A percentile compares a stretch with the other conserved stretches of the same genome.
Conservation (phyloP, 2,329 filamentous ascomycete genomes). For the Dissoconium aciculare region DNA sequence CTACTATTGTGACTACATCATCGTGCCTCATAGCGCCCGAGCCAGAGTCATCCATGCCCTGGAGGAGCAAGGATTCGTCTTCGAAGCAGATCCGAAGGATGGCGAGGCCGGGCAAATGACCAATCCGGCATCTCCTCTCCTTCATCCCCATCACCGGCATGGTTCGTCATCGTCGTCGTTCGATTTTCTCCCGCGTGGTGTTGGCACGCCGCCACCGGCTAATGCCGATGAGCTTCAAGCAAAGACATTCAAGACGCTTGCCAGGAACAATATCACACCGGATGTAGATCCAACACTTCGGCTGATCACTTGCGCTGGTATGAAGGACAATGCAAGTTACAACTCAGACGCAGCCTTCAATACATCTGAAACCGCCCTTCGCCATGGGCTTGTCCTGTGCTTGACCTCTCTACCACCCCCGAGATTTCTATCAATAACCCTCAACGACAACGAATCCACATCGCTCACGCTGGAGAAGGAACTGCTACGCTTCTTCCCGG, state of each 20-base stretch:
- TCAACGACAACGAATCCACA: slow-evolving; percentile 58
- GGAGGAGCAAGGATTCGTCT: slow-evolving; percentile 66
- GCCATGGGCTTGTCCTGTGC: slow-evolving; percentile 34
- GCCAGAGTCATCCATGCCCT: slow-evolving; percentile 62
- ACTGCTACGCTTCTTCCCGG: slow-evolving; percentile 41
- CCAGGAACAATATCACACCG: slow-evolving; percentile 58
- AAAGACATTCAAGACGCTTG: slow-evolving; percentile 73
- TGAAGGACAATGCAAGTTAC: slow-evolving; percentile 26
- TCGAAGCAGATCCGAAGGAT: slow-evolving; percentile 46
- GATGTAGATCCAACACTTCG: slow-evolving; percentile 53
- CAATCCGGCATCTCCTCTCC: slow-evolving; percentile 41
- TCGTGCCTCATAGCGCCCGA: slow-evolving; percentile 65
- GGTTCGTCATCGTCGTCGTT: slow-evolving; percentile 31
- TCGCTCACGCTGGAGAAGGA: slow-evolving; percentile 57
- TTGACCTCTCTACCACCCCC: slow-evolving; percentile 38
- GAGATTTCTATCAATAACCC: slow-evolving; percentile 57
- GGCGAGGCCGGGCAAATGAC: slow-evolving; percentile 33
- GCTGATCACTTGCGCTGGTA: slow-evolving; percentile 70
- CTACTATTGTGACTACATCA: slow-evolving; percentile 94
- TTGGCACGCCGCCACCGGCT: slow-evolving; percentile 61
- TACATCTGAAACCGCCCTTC: slow-evolving; percentile 29
- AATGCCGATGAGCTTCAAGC: slow-evolving; percentile 65
- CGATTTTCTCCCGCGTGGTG: slow-evolving; percentile 27
- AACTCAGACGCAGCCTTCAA: slow-evolving; percentile 11
- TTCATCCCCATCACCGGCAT: slow-evolving; percentile 37